Base-by-base conservation (phyloP, 1,284 basidiomycete species). In the Kalmanozyma brasiliensis region DNA sequence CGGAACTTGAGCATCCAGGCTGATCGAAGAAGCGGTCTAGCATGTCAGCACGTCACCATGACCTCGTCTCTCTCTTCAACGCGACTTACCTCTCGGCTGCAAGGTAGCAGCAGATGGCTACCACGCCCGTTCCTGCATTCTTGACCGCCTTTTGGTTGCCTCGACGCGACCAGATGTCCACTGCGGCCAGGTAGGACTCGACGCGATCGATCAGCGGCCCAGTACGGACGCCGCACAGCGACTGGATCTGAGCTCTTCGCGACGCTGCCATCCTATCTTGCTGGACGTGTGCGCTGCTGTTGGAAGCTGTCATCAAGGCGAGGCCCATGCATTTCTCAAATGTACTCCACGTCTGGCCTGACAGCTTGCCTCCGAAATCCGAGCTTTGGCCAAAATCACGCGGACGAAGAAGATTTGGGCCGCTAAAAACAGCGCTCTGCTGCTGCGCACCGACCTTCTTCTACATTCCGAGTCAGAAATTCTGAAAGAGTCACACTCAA, bases 181-280 rank as follows among this genome's bases (percentile, higher is more conserved):
- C 64, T 4, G 69, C 69, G 17, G 69, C 69, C 4, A 72, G 52
- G 33, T 72, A 72, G 22, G 69, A 62, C 35, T 72, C 69, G 47
- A 55, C 64, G 22, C 69, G 53, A 36, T 72, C 69, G 43, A 72
- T 62, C 23, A 72, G 46, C 11, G 63, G 47, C 8, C 69, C 69
- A 8, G 49, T 46, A n/a, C 56, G 59, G 26, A 52, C 45, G 17
- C 63, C 63, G 40, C 63, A 66, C n/a, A 72, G 58, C 37, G 55
- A 42, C 20, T 66, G 69, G 13, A 72, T 53, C 34, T 72, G 69
- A 8, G 69, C 69, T 0, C 69, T 47, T 32, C 69, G 49, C 26
- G 69, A 72, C 0, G 59, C 55, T 14, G 69, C 55, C 68, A 71
- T 71, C 11, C 7, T 23, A 7, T 16, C 8, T 20, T 22, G 35